Evolutionary conservation across 208 protist genomes (phyloP).

Genomic region (Endotrypanum monterogeii): DNA sequence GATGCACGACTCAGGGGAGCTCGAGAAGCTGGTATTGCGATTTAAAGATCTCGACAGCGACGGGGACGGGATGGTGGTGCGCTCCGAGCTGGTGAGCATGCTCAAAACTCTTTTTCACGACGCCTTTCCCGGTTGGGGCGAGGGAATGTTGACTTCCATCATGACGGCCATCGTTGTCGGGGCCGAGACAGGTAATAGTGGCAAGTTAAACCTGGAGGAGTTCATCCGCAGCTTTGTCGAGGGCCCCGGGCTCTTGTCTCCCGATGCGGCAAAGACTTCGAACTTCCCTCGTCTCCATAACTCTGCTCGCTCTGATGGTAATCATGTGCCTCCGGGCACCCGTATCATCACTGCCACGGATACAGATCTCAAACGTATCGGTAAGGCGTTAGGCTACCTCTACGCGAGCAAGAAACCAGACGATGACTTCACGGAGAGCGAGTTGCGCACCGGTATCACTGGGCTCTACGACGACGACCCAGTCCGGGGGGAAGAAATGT

Average conservation of each 20-base stretch:
- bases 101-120: slow-evolving; percentile 63
- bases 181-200: slow-evolving; percentile 41
- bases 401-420: slow-evolving; percentile 30
- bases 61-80: slow-evolving; percentile 50
- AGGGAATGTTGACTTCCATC: slow-evolving; percentile 55
- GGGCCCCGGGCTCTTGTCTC: slow-evolving; percentile 34
- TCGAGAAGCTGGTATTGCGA: slow-evolving; percentile 45
- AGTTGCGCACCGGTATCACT: slow-evolving; percentile 39
- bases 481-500: slow-evolving; percentile 45
- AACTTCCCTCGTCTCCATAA: background rate
- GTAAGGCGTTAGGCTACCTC: slow-evolving; percentile 46
- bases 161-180: slow-evolving; percentile 71
- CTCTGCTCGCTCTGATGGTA: background rate
- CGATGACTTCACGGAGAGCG: slow-evolving; percentile 43
- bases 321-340: background rate
- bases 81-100: slow-evolving; percentile 48
- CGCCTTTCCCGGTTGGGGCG: slow-evolving; percentile 65
- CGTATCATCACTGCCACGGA: slow-evolving; percentile 27
- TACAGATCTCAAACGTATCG: slow-evolving; percentile 51
- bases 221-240: slow-evolving; percentile 72
- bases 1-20: slow-evolving; percentile 68
- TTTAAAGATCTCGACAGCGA: slow-evolving; percentile 43
- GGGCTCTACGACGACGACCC: slow-evolving; percentile 40
- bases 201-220: slow-evolving; percentile 60
- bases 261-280: slow-evolving; percentile 17